A percentile compares a stretch with the other conserved stretches of the same genome.
phyloP scores from a whole-genome alignment of 805 yeast genomes.

The Zygosaccharomyces rouxii region DNA sequence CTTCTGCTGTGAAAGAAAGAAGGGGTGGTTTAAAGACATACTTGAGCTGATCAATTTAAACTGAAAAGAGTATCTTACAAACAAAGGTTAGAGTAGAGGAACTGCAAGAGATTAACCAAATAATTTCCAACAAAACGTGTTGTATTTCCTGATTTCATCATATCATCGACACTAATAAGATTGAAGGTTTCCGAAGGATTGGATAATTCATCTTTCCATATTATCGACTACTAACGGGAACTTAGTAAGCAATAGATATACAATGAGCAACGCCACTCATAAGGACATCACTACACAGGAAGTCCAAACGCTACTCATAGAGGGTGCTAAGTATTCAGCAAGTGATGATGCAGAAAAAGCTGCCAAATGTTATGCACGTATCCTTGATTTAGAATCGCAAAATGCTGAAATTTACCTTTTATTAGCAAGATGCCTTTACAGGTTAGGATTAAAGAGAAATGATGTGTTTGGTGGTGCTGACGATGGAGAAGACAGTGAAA shows the following conservation, averaged over 20 bases:
- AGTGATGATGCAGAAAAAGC: constrained; percentile 64
- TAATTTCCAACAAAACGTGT: not conserved
- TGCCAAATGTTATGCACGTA: constrained; percentile 63
- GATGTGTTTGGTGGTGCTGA: constrained; percentile 56
- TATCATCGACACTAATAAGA: not conserved
- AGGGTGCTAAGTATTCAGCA: constrained; percentile 63
- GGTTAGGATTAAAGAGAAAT: constrained; percentile 66
- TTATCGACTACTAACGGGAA: not conserved
- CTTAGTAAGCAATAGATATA: not conserved
- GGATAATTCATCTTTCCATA: not conserved
- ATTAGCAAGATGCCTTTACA: constrained; percentile 57
- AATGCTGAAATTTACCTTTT: constrained; percentile 11
- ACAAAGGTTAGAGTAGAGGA: not conserved
- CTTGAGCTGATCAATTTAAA: not conserved
- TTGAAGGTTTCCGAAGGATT: not conserved
- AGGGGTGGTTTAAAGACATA: not conserved
- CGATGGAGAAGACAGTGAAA: constrained; percentile 30
- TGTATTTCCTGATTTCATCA: not conserved
- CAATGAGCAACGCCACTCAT: not conserved
- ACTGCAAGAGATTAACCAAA: not conserved
- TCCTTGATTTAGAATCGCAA: constrained; percentile 31
- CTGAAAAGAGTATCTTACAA: not conserved
- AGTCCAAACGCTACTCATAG: constrained; percentile 42
- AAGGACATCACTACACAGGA: constrained; percentile 5
- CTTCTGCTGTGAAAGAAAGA: not conserved